A percentile compares a stretch with the other conserved stretches of the same genome.
Conservation (phyloP, 2,329 filamentous ascomycete genomes). For the Pezicula carpinea region DNA sequence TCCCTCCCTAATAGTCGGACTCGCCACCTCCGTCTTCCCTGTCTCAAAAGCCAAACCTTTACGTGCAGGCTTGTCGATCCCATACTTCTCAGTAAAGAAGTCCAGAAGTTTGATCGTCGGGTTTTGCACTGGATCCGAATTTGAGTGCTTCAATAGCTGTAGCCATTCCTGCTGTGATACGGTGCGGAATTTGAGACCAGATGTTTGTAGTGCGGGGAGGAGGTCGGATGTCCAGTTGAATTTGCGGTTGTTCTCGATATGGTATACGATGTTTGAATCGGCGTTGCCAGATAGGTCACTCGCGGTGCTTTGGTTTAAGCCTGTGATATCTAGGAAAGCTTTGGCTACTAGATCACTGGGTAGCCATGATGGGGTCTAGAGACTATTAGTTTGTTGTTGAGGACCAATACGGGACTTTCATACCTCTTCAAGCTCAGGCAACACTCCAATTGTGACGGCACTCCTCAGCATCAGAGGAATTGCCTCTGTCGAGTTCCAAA, state of each 20-base stretch:
- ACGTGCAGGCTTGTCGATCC: slow-evolving; percentile 34
- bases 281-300: slow-evolving; percentile 6
- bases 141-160: slow-evolving; percentile 35
- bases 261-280: slow-evolving; percentile 36
- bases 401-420: slow-evolving; percentile 15
- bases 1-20: slow-evolving; percentile 29
- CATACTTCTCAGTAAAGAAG: slow-evolving; percentile 46
- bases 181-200: slow-evolving; percentile 39
- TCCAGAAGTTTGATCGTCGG: slow-evolving; percentile 50
- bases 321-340: slow-evolving; percentile 35
- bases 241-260: slow-evolving; percentile 45
- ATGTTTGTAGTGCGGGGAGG: slow-evolving; percentile 42
- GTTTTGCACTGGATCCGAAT: slow-evolving; percentile 44
- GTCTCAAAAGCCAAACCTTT: slow-evolving; percentile 36
- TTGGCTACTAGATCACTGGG: slow-evolving; percentile 41
- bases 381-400: slow-evolving; percentile 1
- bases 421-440: slow-evolving; percentile 41
- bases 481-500: slow-evolving; percentile 48
- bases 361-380: slow-evolving; percentile 36
- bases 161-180: slow-evolving; percentile 43
- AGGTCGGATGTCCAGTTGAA: slow-evolving; percentile 47
- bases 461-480: slow-evolving; percentile 47
- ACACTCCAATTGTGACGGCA: slow-evolving; percentile 36
- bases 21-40: slow-evolving; percentile 27
- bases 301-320: slow-evolving; percentile 14